Evolutionary conservation across 306 rosid species (phyloP).

Genomic region (Castanospermum australe): DNA sequence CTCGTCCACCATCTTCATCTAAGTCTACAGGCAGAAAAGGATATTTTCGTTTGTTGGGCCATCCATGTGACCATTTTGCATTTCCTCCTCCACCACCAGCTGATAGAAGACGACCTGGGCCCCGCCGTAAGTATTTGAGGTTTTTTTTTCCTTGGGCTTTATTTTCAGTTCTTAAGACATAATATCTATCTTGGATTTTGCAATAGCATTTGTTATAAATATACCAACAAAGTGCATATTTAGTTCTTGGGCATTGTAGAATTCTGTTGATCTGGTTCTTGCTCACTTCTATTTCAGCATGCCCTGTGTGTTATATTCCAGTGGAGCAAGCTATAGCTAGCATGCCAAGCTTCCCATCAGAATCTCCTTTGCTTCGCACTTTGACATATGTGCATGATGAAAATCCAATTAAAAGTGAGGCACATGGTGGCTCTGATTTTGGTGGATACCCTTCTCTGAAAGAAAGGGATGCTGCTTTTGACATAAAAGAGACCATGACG

Average conservation of each 20-base stretch:
- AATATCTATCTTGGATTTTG: conserved; percentile 12
- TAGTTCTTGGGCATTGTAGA: conserved; percentile 15
- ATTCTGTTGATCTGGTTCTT: conserved; percentile 31
- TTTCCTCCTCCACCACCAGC: conserved; percentile 89
- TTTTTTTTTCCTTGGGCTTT: background rate
- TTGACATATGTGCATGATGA: conserved; percentile 73
- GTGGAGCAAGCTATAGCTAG: conserved; percentile 80
- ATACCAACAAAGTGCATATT: background rate
- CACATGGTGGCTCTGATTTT: conserved; percentile 84
- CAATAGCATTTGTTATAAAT: conserved; percentile 2
- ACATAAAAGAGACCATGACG: conserved; percentile 74
- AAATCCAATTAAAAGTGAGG: conserved; percentile 58
- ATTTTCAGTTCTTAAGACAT: conserved; percentile 13
- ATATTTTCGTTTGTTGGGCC: conserved; percentile 37
- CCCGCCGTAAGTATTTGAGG: conserved; percentile 77
- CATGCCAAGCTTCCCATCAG: conserved; percentile 79
- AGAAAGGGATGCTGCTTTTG: conserved; percentile 83
- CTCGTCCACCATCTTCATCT: conserved; percentile 27
- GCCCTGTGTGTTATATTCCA: conserved; percentile 91
- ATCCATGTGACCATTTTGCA: conserved; percentile 65
- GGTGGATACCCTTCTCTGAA: conserved; percentile 84
- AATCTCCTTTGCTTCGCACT: conserved; percentile 66
- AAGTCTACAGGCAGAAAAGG: conserved; percentile 26
- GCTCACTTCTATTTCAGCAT: conserved; percentile 62
- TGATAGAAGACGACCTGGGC: conserved; percentile 72